These are phyloP conservation scores for Sporobolomyces phaffii DNA, from an alignment of 768 basidiomycete genomes.

Conservation along the genomic window DNA sequence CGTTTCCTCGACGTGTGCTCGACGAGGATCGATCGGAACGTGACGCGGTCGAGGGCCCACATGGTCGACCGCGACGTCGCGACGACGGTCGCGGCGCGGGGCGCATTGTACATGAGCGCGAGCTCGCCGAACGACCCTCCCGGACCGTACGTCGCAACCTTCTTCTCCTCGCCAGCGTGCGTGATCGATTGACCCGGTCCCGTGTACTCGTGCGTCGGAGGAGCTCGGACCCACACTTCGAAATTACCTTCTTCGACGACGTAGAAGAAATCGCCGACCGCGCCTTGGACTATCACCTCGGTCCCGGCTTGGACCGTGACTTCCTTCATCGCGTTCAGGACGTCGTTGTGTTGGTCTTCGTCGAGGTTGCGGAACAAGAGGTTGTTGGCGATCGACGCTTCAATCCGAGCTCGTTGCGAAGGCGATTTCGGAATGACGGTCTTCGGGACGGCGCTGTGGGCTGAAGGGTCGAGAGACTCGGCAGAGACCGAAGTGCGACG, in stretches of 20 bases:
- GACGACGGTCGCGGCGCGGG: constrained; percentile 87
- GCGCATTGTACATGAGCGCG: constrained; percentile 96
- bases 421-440: constrained; percentile 67
- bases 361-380: constrained; percentile 95
- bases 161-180: constrained; percentile 46
- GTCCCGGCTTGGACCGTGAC: constrained; percentile 62
- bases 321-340: constrained; percentile 93
- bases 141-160: constrained; percentile 72
- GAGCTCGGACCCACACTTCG: constrained; percentile 59
- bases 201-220: constrained; percentile 36
- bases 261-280: constrained; percentile 95
- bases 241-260: constrained; percentile 85
- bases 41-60: constrained; percentile 95
- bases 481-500: constrained; percentile 92
- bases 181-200: constrained; percentile 47
- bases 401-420: constrained; percentile 81
- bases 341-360: constrained; percentile 88
- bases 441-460: constrained; percentile 51
- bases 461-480: constrained; percentile 84
- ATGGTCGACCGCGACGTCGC: constrained; percentile 69
- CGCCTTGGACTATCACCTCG: constrained; percentile 93
- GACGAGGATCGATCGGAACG: constrained; percentile 94
- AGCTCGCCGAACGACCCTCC: constrained; percentile 91
- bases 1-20: constrained; percentile 83
- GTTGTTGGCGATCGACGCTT: constrained; percentile 74